phyloP scores from a whole-genome alignment of 352 stramenopile genomes.

The Phytopythium delawarense region DNA sequence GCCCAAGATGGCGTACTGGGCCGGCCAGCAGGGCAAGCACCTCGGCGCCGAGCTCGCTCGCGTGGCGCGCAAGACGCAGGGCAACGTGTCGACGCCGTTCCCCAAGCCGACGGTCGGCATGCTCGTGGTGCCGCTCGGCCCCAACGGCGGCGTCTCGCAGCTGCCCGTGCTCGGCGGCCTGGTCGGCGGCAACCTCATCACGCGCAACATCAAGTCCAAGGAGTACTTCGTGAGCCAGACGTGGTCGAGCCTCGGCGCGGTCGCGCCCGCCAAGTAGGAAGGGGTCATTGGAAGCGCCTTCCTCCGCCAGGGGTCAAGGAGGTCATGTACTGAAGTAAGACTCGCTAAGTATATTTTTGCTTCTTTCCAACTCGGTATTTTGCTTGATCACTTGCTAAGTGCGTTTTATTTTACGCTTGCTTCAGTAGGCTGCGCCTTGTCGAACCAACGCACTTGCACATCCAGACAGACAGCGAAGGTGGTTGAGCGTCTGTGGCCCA shows the following conservation, averaged over 20 bases:
- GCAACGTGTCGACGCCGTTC: conserved; percentile 33
- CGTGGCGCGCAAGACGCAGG: conserved; percentile 34
- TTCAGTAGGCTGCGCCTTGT: too few species aligned
- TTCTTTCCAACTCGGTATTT: background rate
- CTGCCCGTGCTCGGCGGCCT: conserved; percentile 44
- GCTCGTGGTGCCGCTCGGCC: conserved; percentile 44
- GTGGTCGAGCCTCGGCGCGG: conserved; percentile 31
- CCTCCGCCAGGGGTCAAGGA: background rate
- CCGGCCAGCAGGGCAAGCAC: conserved; percentile 35
- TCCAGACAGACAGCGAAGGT: too few species aligned
- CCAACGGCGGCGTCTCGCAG: conserved; percentile 46
- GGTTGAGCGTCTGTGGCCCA: too few species aligned
- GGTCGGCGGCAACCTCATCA: conserved; percentile 50
- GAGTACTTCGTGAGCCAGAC: conserved; percentile 39
- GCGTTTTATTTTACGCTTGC: too few species aligned
- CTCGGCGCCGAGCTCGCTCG: conserved; percentile 30
- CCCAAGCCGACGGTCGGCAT: conserved; percentile 27
- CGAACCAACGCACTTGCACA: too few species aligned
- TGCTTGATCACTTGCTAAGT: too few species aligned
- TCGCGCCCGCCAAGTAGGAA: conserved; percentile 22
- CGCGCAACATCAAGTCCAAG: conserved; percentile 38
- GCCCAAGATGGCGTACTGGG: conserved; percentile 40
- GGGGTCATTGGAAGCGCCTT: conserved; percentile 9
- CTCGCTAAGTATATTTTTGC: background rate
- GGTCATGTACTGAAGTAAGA: background rate